Conservation (phyloP, 345 rosid species). For the Moricandia arvensis region DNA sequence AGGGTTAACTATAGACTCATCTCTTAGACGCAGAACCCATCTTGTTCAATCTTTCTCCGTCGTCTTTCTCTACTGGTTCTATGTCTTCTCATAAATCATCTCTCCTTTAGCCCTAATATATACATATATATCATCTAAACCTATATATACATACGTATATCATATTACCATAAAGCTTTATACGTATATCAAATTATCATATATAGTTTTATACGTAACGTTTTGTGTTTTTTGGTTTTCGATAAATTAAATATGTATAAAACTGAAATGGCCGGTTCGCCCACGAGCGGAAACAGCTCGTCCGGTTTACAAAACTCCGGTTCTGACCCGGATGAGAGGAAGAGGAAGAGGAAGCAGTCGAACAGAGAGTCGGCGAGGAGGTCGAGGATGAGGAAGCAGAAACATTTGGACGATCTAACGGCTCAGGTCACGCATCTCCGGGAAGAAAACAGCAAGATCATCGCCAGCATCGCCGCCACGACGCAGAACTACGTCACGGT, state of each 20-base stretch:
- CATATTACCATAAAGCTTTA: background rate
- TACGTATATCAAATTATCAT: too few species aligned
- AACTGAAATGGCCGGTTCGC: slow-evolving; percentile 64
- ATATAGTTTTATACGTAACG: background rate
- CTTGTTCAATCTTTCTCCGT: slow-evolving; percentile 98
- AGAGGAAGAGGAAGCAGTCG: slow-evolving; percentile 75
- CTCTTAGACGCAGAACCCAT: slow-evolving; percentile 87
- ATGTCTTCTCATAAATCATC: slow-evolving; percentile 68
- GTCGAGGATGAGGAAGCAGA: slow-evolving; percentile 87
- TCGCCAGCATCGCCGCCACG: slow-evolving; percentile 49
- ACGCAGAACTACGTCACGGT: slow-evolving; percentile 46
- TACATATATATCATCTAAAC: background rate
- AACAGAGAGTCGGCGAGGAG: slow-evolving; percentile 88
- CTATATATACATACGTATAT: background rate
- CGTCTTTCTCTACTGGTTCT: slow-evolving; percentile 95
- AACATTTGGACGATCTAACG: slow-evolving; percentile 63
- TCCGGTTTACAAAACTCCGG: slow-evolving; percentile 46
- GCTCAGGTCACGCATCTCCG: slow-evolving; percentile 46
- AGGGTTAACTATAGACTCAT: slow-evolving; percentile 51
- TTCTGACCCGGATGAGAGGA: slow-evolving; percentile 70
- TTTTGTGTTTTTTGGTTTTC: background rate
- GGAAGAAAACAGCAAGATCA: slow-evolving; percentile 50
- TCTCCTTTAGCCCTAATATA: slow-evolving; percentile 23
- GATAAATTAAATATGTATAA: slow-evolving; percentile 21
- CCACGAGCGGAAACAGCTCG: slow-evolving; percentile 36